Evolutionary conservation across 352 stramenopile species (phyloP).

Genomic region (Phytopythium sindhum): DNA sequence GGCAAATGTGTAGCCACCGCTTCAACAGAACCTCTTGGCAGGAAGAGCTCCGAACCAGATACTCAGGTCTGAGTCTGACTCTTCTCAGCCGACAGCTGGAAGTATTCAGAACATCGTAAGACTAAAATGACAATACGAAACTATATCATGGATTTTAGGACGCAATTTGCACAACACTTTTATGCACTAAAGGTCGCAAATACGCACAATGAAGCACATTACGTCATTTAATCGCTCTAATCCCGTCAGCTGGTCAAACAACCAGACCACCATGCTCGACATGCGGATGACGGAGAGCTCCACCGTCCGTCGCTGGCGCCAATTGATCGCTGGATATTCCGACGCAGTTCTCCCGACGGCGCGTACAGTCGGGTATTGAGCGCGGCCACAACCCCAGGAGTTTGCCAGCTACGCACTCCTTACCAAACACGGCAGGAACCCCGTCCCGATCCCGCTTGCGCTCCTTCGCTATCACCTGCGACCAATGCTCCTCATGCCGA

Average conservation of each 20-base stretch:
- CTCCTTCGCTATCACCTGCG: too few species aligned
- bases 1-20: neutral
- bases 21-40: neutral
- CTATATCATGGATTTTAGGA: neutral
- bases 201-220: neutral
- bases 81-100: neutral
- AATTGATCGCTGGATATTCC: neutral
- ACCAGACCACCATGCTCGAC: neutral
- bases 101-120: neutral
- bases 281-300: neutral
- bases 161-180: neutral
- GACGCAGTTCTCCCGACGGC: neutral
- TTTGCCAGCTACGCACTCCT: neutral
- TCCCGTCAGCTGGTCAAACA: neutral
- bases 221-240: neutral
- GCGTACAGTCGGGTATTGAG: neutral
- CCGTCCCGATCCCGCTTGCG: too few species aligned
- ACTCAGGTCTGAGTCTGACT: neutral
- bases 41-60: neutral
- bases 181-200: neutral
- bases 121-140: neutral
- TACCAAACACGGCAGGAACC: neutral
- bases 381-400: too few species aligned
- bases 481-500: neutral
- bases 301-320: neutral